These are phyloP conservation scores for Coemansia sp. DNA, from an alignment of 192 early-diverging fungal species.

Conservation along the genomic window DNA sequence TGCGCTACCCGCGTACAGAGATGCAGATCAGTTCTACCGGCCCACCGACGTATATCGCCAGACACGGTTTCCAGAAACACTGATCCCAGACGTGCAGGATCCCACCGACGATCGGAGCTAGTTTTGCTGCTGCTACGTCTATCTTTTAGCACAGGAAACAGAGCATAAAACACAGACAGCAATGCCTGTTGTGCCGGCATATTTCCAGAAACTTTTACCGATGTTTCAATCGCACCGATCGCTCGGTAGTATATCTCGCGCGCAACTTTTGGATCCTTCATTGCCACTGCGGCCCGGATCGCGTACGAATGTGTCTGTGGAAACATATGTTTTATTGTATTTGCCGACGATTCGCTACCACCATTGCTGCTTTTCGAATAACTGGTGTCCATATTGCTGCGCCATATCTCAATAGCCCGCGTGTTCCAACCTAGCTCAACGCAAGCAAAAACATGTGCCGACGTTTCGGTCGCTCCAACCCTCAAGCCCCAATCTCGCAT, in stretches of 20 bases:
- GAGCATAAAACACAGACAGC: conserved; percentile 14
- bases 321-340: conserved; percentile 11
- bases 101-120: conserved; percentile 17
- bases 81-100: conserved; percentile 30
- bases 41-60: conserved; percentile 10
- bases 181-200: neutral
- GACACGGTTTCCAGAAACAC: conserved; percentile 17
- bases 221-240: neutral
- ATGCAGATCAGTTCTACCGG: neutral
- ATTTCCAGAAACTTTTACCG: neutral
- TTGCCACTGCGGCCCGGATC: conserved; percentile 25
- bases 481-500: conserved; percentile 28
- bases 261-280: conserved; percentile 15
- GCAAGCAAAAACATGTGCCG: conserved; percentile 16
- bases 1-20: conserved; percentile 18
- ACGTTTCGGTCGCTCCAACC: conserved; percentile 39
- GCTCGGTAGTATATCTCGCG: conserved; percentile 18
- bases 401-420: conserved; percentile 22
- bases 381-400: neutral
- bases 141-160: conserved; percentile 6
- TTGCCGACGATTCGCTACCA: neutral
- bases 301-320: conserved; percentile 37
- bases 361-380: neutral
- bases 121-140: neutral
- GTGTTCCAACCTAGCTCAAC: conserved; percentile 9